Evolutionary conservation across 805 yeast genomes (phyloP).

Genomic region (Ogataea parapolymorpha): DNA sequence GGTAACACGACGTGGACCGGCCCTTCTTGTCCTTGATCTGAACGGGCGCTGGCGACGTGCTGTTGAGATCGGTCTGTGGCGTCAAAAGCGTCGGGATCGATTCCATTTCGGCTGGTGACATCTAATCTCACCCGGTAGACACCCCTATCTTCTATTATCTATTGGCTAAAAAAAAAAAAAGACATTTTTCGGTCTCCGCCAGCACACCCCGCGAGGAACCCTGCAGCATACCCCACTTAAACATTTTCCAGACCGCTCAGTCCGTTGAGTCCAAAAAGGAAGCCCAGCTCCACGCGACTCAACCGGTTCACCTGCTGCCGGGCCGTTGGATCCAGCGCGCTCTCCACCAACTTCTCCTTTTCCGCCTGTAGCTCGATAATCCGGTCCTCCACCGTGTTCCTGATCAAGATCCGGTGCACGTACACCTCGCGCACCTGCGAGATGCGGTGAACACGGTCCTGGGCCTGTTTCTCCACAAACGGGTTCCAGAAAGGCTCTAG

Average conservation of each 20-base stretch:
- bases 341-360: conserved; percentile 74
- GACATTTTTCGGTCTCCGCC: conserved; percentile 8
- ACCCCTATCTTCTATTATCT: conserved; percentile 8
- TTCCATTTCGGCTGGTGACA: conserved; percentile 1
- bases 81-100: neutral
- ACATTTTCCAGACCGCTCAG: conserved; percentile 22
- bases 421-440: conserved; percentile 80
- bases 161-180: conserved; percentile 6
- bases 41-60: neutral
- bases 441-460: conserved; percentile 92
- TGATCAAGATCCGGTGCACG: conserved; percentile 68
- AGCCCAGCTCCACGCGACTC: conserved; percentile 68
- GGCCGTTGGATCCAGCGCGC: conserved; percentile 79
- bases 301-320: conserved; percentile 60
- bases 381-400: conserved; percentile 83
- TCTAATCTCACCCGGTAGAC: conserved; percentile 6
- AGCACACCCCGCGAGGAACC: conserved; percentile 9
- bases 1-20: conserved; percentile 52
- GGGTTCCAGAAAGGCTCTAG: conserved; percentile 99
- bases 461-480: conserved; percentile 94
- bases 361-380: conserved; percentile 74
- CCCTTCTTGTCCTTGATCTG: conserved; percentile 44
- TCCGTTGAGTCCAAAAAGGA: conserved; percentile 56
- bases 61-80: neutral
- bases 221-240: neutral